Percentiles rank a stretch among this genome's conserved stretches.
Evolutionary conservation across 768 basidiomycete genomes (phyloP).

Genomic region (Leucocoprinus leucothites): DNA sequence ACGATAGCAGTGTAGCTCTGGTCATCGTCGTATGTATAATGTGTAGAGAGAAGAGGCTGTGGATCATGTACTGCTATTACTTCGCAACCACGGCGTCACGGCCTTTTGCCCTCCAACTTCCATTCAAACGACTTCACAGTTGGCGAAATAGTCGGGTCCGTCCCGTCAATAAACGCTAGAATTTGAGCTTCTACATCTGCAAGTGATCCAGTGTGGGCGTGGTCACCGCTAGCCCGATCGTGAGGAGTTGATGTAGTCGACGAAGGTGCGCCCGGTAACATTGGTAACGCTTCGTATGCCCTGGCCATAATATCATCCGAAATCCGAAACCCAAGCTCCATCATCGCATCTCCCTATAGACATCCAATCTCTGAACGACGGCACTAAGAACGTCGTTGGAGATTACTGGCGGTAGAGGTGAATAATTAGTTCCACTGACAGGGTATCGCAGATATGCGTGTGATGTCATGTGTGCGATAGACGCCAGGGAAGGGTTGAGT

Average conservation of each 20-base stretch:
- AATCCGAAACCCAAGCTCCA: constrained; percentile 75
- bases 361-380: constrained; percentile 61
- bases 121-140: constrained; percentile 42
- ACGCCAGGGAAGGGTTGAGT: constrained; percentile 36
- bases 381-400: constrained; percentile 38
- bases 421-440: no score
- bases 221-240: not conserved
- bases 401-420: constrained; percentile 14
- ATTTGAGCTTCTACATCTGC: constrained; percentile 48
- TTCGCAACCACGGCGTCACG: constrained; percentile 77
- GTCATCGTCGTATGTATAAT: no score
- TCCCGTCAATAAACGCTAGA: constrained; percentile 51
- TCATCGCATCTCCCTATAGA: constrained; percentile 79
- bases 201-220: constrained; percentile 17
- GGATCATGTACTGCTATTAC: constrained; percentile 48
- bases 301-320: constrained; percentile 67
- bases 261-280: no score
- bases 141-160: constrained; percentile 42
- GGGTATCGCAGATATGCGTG: not conserved
- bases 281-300: constrained; percentile 66
- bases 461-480: constrained; percentile 12
- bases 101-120: constrained; percentile 71
- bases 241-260: not conserved
- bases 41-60: no score
- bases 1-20: no score